phyloP scores from a whole-genome alignment of 305 asterid species.

The Ajuga reptans region DNA sequence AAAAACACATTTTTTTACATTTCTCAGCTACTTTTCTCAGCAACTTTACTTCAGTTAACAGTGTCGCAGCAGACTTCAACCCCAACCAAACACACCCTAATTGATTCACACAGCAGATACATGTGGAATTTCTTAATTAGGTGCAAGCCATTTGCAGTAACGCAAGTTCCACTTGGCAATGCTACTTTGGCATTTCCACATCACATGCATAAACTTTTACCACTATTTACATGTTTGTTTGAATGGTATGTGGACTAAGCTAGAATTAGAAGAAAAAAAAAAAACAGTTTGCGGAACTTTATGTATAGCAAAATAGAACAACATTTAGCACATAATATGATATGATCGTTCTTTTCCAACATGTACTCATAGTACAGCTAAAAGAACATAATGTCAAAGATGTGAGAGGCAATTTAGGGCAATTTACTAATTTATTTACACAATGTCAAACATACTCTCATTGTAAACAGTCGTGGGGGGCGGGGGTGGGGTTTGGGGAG shows the following conservation, averaged over 20 bases:
- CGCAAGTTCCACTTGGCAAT: neutral
- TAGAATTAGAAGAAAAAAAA: neutral
- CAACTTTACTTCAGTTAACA: too few species aligned
- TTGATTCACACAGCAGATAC: neutral
- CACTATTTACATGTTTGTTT: neutral
- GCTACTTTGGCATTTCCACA: neutral
- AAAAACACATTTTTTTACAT: too few species aligned
- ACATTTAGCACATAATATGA: neutral
- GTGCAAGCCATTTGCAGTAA: neutral
- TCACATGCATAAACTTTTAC: neutral
- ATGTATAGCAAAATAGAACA: neutral
- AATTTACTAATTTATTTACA: neutral
- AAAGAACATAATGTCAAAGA: neutral
- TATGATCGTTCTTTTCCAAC: neutral
- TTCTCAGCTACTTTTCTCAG: too few species aligned
- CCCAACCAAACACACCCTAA: too few species aligned
- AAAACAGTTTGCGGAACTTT: neutral
- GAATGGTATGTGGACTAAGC: constrained; percentile 4
- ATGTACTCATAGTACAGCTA: neutral
- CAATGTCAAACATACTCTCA: neutral
- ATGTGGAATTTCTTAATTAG: neutral
- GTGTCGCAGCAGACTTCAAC: too few species aligned
- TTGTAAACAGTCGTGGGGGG: neutral
- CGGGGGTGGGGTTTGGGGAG: neutral
- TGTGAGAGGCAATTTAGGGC: neutral